phyloP scores from a whole-genome alignment of 2,329 filamentous ascomycete species.

The Talaromyces sp. region DNA sequence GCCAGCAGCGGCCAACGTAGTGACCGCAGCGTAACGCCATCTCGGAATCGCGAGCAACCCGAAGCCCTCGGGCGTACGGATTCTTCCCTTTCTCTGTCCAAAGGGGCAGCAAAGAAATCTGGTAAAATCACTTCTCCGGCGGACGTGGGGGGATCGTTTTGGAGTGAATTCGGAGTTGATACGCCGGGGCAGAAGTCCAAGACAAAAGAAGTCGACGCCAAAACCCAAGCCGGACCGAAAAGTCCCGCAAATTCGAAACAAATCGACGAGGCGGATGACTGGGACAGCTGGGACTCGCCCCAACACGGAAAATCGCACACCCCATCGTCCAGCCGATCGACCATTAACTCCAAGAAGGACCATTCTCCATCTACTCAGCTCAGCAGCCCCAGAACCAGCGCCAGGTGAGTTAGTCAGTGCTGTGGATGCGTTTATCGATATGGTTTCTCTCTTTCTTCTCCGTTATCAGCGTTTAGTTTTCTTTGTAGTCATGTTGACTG shows the following conservation, averaged over 20 bases:
- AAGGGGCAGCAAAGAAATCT: slow-evolving; percentile 25
- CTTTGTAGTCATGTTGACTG: slow-evolving; percentile 17
- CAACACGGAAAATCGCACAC: slow-evolving; percentile 32
- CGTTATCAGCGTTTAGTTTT: neutral
- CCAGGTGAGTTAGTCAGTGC: slow-evolving; percentile 36
- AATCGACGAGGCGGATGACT: slow-evolving; percentile 46
- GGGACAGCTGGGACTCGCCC: slow-evolving; percentile 54
- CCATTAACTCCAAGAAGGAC: slow-evolving; percentile 44
- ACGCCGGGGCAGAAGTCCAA: slow-evolving; percentile 37
- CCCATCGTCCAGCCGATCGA: slow-evolving; percentile 44
- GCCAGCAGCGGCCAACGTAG: slow-evolving; percentile 18
- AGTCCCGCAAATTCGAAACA: slow-evolving; percentile 29
- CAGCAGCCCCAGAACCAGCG: slow-evolving; percentile 50
- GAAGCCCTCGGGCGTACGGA: slow-evolving; percentile 22
- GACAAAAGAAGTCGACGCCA: slow-evolving; percentile 18
- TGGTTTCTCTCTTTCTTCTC: neutral
- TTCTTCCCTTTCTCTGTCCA: slow-evolving; percentile 25
- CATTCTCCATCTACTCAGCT: slow-evolving; percentile 39
- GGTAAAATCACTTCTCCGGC: slow-evolving; percentile 38
- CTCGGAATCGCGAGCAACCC: slow-evolving; percentile 27
- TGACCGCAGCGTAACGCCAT: slow-evolving; percentile 25
- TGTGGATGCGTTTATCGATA: neutral
- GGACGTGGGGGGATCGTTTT: slow-evolving; percentile 43
- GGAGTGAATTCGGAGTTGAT: slow-evolving; percentile 48
- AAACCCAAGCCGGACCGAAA: slow-evolving; percentile 31